Evolutionary conservation across 768 basidiomycete genomes (phyloP).

Genomic region (Plicaturopsis crispa): DNA sequence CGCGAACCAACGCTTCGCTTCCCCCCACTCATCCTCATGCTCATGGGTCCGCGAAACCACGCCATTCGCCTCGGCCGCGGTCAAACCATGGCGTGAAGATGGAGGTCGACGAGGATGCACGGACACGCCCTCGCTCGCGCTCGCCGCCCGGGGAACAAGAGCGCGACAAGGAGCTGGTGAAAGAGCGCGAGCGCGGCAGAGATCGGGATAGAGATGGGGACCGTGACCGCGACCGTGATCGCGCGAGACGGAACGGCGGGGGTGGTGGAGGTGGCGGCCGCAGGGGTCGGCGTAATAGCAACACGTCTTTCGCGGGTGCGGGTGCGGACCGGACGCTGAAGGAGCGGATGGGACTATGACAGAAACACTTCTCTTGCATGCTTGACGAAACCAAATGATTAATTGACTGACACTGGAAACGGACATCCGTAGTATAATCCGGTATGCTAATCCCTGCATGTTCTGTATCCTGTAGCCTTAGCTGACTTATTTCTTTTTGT

Average conservation of each 20-base stretch:
- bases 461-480: conserved; percentile 32
- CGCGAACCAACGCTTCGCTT: conserved; percentile 21
- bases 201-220: conserved; percentile 28
- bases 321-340: conserved; percentile 74
- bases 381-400: conserved; percentile 2
- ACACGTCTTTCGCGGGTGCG: conserved; percentile 18
- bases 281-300: conserved; percentile 26
- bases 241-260: conserved; percentile 38
- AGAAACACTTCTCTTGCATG: conserved; percentile 8
- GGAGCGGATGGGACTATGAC: conserved; percentile 74
- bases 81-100: conserved; percentile 30
- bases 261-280: conserved; percentile 27
- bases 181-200: conserved; percentile 26
- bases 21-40: conserved; percentile 16
- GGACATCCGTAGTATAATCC: no score
- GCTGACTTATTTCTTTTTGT: conserved; percentile 19
- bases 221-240: conserved; percentile 24
- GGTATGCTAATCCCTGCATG: conserved; percentile 7
- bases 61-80: conserved; percentile 6
- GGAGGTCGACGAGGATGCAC: conserved; percentile 51
- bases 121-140: conserved; percentile 34
- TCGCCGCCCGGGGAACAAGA: conserved; percentile 15
- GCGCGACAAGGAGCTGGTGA: conserved; percentile 18
- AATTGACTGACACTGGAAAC: conserved; percentile 10
- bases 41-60: conserved; percentile 5